These are phyloP conservation scores for Teratosphaeria destructans DNA, from an alignment of 2,329 filamentous ascomycete species.

Conservation along the genomic window DNA sequence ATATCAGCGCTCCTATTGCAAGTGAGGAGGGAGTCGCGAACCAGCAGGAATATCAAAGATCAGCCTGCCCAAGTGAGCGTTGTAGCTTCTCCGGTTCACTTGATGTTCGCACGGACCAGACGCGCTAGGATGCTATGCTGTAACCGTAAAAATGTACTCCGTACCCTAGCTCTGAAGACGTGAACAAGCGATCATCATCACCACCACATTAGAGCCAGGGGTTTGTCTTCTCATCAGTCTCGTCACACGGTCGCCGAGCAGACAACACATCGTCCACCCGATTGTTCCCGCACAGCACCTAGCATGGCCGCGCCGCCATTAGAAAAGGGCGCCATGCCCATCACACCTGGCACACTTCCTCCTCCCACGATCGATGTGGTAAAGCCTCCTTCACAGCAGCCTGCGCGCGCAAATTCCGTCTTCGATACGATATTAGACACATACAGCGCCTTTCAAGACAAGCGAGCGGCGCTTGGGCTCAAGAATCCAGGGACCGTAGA, in stretches of 20 bases:
- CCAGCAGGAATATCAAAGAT: background rate
- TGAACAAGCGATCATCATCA: background rate
- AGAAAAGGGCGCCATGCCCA: slow-evolving; percentile 17
- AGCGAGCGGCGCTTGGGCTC: slow-evolving; percentile 78
- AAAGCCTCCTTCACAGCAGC: slow-evolving; percentile 13
- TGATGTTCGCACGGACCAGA: background rate
- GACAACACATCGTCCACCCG: background rate
- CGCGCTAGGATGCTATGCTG: background rate
- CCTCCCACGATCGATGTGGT: slow-evolving; percentile 12
- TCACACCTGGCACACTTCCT: slow-evolving; percentile 10
- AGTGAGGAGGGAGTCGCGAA: background rate
- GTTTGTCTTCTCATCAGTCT: background rate
- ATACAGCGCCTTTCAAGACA: slow-evolving; percentile 71
- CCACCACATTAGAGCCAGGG: background rate
- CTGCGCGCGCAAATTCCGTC: slow-evolving; percentile 18
- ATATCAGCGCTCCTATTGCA: background rate
- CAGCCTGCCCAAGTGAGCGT: background rate
- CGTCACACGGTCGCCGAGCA: background rate
- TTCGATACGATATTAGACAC: slow-evolving; percentile 45
- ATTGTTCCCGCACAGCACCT: background rate
- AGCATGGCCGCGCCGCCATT: slow-evolving; percentile 10
- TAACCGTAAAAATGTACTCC: background rate
- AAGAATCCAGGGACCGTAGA: slow-evolving; percentile 90
- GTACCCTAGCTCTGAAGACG: background rate
- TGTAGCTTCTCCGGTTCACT: background rate